Evolutionary conservation across 2,329 filamentous ascomycete genomes (phyloP).

Genomic region (Chrysoporthe austroafricana): DNA sequence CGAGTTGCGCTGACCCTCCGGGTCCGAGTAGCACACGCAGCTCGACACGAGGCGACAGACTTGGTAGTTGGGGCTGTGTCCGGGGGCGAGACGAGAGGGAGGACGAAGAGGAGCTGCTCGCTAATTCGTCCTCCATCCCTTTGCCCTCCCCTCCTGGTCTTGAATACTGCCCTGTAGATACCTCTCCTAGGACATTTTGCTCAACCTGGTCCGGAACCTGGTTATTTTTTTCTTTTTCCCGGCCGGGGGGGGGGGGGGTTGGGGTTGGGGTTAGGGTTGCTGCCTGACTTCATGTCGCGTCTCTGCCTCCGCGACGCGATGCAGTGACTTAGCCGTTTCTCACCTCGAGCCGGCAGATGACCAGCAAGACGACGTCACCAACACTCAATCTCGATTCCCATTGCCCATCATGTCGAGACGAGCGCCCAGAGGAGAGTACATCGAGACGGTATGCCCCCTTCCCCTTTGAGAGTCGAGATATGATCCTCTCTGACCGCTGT

Average conservation of each 20-base stretch:
- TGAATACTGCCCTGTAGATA: neutral
- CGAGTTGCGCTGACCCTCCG: slow-evolving; percentile 44
- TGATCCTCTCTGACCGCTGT: neutral
- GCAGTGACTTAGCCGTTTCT: neutral
- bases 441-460: slow-evolving; percentile 76
- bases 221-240: neutral
- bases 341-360: neutral
- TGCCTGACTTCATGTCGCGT: neutral
- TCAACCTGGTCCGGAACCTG: neutral
- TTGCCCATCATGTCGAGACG: slow-evolving; percentile 71
- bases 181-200: neutral
- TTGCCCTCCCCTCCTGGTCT: too few relatives aligned
- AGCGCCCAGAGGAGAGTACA: slow-evolving; percentile 86
- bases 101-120: neutral
- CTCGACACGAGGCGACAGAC: slow-evolving; percentile 34
- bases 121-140: neutral
- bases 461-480: neutral
- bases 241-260: too few relatives aligned
- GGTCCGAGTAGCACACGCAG: slow-evolving; percentile 39
- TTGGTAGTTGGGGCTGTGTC: neutral
- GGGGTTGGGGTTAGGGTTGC: neutral
- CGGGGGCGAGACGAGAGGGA: neutral
- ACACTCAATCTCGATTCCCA: slow-evolving; percentile 39
- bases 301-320: neutral
- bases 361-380: neutral